These are phyloP conservation scores for Acer negundo DNA, from an alignment of 345 rosid species.

Conservation along the genomic window DNA sequence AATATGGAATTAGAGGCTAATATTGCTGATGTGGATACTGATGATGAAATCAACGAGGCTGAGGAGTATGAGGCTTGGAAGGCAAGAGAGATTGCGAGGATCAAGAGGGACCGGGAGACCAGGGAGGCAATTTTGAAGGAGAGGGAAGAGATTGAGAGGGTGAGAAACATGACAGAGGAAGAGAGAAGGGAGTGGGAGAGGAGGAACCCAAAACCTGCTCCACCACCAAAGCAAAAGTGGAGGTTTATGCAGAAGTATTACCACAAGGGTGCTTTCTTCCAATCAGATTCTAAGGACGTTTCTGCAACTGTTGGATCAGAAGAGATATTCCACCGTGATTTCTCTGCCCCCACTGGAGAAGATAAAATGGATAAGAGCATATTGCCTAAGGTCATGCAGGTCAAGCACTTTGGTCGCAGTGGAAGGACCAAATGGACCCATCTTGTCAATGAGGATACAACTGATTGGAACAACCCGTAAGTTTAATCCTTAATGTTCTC, in stretches of 20 bases:
- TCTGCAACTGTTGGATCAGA: not conserved
- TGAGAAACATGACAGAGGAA: slow-evolving; percentile 81
- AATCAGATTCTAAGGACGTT: slow-evolving; percentile 38
- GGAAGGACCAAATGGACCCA: slow-evolving; percentile 91
- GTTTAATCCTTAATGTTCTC: slow-evolving; percentile 19
- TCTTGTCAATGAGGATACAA: slow-evolving; percentile 79
- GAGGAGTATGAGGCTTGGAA: slow-evolving; percentile 85
- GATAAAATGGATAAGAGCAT: slow-evolving; percentile 78
- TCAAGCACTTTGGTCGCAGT: slow-evolving; percentile 82
- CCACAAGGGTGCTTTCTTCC: slow-evolving; percentile 81
- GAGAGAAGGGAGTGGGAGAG: slow-evolving; percentile 88
- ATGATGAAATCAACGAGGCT: slow-evolving; percentile 59
- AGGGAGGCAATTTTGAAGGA: slow-evolving; percentile 70
- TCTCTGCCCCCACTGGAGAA: slow-evolving; percentile 79
- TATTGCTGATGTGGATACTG: slow-evolving; percentile 56
- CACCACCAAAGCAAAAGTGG: slow-evolving; percentile 67
- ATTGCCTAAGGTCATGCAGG: slow-evolving; percentile 79
- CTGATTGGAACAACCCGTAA: slow-evolving; percentile 86
- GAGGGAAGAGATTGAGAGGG: slow-evolving; percentile 74
- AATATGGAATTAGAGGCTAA: slow-evolving; percentile 59
- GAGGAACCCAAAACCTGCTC: slow-evolving; percentile 64
- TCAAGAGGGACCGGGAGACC: slow-evolving; percentile 68
- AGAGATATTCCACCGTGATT: slow-evolving; percentile 40
- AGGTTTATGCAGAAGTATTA: slow-evolving; percentile 76
- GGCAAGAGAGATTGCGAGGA: slow-evolving; percentile 78